Evolutionary conservation across 2,329 filamentous ascomycete species (phyloP).

Genomic region (Myriangium duriaei): DNA sequence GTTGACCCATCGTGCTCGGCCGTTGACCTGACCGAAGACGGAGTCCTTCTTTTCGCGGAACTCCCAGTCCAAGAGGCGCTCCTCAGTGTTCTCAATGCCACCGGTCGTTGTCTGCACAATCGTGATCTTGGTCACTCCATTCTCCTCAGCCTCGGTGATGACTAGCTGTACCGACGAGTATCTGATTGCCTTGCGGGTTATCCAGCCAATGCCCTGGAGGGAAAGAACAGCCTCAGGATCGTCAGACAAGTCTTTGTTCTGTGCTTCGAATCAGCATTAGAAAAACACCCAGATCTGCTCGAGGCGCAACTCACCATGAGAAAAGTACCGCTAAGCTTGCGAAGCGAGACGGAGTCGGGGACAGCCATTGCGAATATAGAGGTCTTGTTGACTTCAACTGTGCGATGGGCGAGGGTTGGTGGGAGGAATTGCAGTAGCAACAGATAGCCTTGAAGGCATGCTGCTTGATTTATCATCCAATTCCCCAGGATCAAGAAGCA

Average conservation of each 20-base stretch:
- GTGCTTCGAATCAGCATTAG: conserved; percentile 8
- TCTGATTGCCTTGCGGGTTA: conserved; percentile 41
- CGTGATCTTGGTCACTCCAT: conserved; percentile 45
- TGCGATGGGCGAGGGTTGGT: no score
- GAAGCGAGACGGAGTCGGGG: conserved; percentile 52
- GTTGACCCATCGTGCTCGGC: conserved; percentile 35
- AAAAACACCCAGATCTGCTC: not conserved
- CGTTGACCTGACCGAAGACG: conserved; percentile 63
- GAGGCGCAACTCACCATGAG: conserved; percentile 37
- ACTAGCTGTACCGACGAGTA: conserved; percentile 58
- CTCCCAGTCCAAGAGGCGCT: conserved; percentile 44
- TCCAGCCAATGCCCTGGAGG: conserved; percentile 30
- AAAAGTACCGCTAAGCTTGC: conserved; percentile 58
- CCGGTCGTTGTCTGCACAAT: conserved; percentile 61
- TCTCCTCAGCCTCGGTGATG: conserved; percentile 37
- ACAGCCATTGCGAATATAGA: conserved; percentile 60
- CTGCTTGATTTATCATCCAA: no score
- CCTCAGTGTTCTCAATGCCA: conserved; percentile 53
- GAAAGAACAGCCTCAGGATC: conserved; percentile 52
- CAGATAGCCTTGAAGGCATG: no score
- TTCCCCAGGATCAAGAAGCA: no score
- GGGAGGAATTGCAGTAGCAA: no score
- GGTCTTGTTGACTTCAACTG: no score
- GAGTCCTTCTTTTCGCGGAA: conserved; percentile 59
- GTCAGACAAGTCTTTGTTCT: conserved; percentile 69